Conservation (phyloP, 1,139 yeast genomes). For the Geotrichum reessii region DNA sequence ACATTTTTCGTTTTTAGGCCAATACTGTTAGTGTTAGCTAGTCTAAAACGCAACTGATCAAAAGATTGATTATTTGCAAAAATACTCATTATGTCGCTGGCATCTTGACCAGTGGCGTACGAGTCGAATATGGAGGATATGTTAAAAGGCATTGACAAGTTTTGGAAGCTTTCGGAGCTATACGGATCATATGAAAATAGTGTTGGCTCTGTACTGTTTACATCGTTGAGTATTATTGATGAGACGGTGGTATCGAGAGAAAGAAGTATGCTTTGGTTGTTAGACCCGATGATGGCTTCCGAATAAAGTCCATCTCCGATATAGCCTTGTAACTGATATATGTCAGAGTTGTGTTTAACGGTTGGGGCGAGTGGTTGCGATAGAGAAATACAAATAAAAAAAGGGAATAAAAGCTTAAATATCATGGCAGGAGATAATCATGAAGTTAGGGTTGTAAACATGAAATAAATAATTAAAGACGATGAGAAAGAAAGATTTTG, state of each 20-base stretch:
- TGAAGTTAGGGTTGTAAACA: background rate
- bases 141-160: conserved; percentile 7
- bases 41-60: conserved; percentile 21
- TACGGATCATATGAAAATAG: conserved; percentile 16
- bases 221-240: background rate
- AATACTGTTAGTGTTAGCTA: conserved; percentile 18
- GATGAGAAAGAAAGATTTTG: background rate
- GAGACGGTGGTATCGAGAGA: conserved; percentile 5
- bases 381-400: background rate
- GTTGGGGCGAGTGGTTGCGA: background rate
- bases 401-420: background rate
- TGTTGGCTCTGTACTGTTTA: background rate
- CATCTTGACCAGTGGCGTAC: conserved; percentile 20
- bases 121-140: conserved; percentile 19
- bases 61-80: conserved; percentile 12
- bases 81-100: conserved; percentile 19
- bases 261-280: conserved; percentile 2
- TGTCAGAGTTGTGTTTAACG: background rate
- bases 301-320: conserved; percentile 6
- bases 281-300: conserved; percentile 4
- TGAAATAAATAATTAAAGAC: background rate
- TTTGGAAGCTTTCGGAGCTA: conserved; percentile 18
- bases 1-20: conserved; percentile 1
- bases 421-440: background rate
- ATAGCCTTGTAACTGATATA: background rate